Percentiles rank a stretch among this genome's conserved stretches.
Conservation (phyloP, 2,329 filamentous ascomycete genomes). For the Teratosphaeria epicoccoides region DNA sequence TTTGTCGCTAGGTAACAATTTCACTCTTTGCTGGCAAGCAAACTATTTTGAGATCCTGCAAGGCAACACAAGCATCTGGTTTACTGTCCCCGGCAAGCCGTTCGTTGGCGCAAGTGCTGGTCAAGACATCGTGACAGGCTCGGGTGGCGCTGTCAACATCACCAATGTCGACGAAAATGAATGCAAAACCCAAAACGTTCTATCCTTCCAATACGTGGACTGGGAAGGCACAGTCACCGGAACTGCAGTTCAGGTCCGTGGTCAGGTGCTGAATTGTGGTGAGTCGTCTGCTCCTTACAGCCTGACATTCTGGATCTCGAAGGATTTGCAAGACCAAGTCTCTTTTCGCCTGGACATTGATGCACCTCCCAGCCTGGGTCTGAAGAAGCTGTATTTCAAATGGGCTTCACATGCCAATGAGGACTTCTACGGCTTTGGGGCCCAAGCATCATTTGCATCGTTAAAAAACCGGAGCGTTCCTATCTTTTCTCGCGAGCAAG, state of each 20-base stretch:
- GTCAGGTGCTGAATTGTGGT: conserved; percentile 13
- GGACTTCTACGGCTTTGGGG: conserved; percentile 21
- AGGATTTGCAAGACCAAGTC: conserved; percentile 9
- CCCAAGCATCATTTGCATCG: conserved; percentile 18
- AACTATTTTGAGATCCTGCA: conserved; percentile 10
- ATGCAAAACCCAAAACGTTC: conserved; percentile 16
- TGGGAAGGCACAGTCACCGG: conserved; percentile 9
- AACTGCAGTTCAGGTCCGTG: conserved; percentile 15
- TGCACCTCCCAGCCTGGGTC: conserved; percentile 3
- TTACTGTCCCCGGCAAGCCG: conserved; percentile 9
- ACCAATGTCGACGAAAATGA: conserved; percentile 14
- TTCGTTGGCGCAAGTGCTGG: conserved; percentile 20
- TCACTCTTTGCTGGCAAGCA: neutral
- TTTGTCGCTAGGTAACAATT: neutral
- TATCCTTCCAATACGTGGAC: conserved; percentile 7
- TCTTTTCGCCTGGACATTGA: conserved; percentile 14
- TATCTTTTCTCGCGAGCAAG: conserved; percentile 21
- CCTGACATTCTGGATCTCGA: conserved; percentile 16
- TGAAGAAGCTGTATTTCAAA: conserved; percentile 20
- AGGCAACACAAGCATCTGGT: conserved; percentile 13
- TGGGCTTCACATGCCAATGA: conserved; percentile 14
- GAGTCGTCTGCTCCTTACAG: conserved; percentile 10
- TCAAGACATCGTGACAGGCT: conserved; percentile 13
- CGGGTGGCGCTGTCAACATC: conserved; percentile 19
- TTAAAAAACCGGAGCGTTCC: conserved; percentile 21